phyloP scores from a whole-genome alignment of 179 eudicot genomes.

The Sideroxylon spinosum region DNA sequence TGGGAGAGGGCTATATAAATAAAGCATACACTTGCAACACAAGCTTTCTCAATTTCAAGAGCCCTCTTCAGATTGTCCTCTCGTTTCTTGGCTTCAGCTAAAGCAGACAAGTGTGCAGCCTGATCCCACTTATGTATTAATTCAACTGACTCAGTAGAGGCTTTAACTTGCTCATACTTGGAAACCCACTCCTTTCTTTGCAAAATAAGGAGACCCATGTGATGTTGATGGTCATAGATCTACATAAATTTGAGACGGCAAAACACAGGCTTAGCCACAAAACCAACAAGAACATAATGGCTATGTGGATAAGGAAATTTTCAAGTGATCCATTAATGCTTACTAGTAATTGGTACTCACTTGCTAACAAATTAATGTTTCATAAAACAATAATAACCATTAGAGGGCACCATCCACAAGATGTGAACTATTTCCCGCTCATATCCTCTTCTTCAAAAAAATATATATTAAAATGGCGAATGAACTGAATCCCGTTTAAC shows the following conservation, averaged over 20 bases:
- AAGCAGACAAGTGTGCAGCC: slow-evolving; percentile 49
- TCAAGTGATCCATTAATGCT: neutral
- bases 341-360: neutral
- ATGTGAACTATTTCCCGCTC: neutral
- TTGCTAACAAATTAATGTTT: neutral
- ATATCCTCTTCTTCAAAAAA: neutral
- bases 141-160: slow-evolving; percentile 56
- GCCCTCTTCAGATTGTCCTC: slow-evolving; percentile 81
- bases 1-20: neutral
- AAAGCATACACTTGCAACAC: slow-evolving; percentile 71
- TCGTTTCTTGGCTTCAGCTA: slow-evolving; percentile 67
- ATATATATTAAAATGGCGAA: neutral
- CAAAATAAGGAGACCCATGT: slow-evolving; percentile 81
- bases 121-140: slow-evolving; percentile 50
- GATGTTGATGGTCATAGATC: slow-evolving; percentile 76
- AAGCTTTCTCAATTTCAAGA: slow-evolving; percentile 84
- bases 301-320: neutral
- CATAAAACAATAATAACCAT: neutral
- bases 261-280: slow-evolving; percentile 5
- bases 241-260: slow-evolving; percentile 26
- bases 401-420: neutral
- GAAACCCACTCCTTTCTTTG: slow-evolving; percentile 79
- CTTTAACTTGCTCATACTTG: slow-evolving; percentile 61
- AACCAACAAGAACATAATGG: neutral
- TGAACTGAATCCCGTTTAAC: neutral